phyloP scores from a whole-genome alignment of 176 grass and related monocot species.

The Panicum miliaceum region DNA sequence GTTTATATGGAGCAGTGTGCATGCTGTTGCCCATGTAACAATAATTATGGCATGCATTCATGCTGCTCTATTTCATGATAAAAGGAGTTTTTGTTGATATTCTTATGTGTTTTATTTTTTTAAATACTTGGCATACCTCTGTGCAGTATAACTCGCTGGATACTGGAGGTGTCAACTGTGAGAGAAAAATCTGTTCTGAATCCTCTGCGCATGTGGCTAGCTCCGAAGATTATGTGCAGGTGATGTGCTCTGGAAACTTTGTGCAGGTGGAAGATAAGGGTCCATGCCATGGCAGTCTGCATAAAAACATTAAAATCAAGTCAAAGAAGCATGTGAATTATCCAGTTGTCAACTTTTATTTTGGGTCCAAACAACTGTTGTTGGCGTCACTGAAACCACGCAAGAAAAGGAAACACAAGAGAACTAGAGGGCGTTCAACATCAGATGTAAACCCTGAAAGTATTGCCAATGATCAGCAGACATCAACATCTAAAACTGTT shows the following conservation, averaged over 20 bases:
- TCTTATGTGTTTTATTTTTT: neutral
- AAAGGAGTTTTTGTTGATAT: conserved; percentile 19
- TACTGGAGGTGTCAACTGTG: conserved; percentile 15
- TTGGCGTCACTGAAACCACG: conserved; percentile 50
- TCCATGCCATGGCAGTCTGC: neutral
- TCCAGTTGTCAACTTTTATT: conserved; percentile 48
- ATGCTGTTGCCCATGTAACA: neutral
- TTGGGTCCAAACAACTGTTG: conserved; percentile 55
- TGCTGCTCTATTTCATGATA: neutral
- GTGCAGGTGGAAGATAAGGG: conserved; percentile 23
- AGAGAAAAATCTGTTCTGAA: conserved; percentile 33
- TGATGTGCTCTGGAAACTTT: conserved; percentile 30
- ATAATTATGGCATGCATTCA: conserved; percentile 7
- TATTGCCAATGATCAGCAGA: conserved; percentile 30
- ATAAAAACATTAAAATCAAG: conserved; percentile 40
- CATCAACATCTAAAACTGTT: conserved; percentile 61
- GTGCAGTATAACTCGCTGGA: conserved; percentile 20
- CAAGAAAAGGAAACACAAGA: conserved; percentile 62
- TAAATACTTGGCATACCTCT: conserved; percentile 12
- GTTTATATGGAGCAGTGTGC: neutral
- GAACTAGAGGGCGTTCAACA: conserved; percentile 38
- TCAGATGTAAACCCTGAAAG: conserved; percentile 28
- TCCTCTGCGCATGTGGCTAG: conserved; percentile 20
- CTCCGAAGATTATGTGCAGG: neutral
- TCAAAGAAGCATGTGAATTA: conserved; percentile 49